Evolutionary conservation across 108 stramenopile genomes (phyloP).

Genomic region (Fistulifera solaris): DNA sequence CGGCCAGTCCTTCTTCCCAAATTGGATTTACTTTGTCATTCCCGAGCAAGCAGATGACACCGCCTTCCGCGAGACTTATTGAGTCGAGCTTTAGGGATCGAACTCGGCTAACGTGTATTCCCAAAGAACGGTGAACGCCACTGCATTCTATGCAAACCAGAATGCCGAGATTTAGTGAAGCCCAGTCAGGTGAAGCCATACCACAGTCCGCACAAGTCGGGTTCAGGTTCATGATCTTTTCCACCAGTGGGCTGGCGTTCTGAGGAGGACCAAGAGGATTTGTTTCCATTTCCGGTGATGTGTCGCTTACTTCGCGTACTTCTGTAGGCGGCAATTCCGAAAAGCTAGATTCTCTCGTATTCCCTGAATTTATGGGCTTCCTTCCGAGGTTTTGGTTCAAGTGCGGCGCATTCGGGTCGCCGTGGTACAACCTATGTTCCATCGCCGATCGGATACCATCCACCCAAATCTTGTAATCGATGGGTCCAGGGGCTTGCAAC

Average conservation of each 20-base stretch:
- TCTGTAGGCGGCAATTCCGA: conserved; percentile 7
- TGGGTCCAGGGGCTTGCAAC: conserved; percentile 84
- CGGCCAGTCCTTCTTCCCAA: conserved; percentile 71
- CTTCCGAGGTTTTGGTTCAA: conserved; percentile 15
- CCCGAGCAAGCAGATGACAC: conserved; percentile 50
- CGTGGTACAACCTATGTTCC: conserved; percentile 63
- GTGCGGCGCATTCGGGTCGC: conserved; percentile 38
- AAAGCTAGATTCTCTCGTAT: conserved; percentile 9
- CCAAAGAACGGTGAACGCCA: conserved; percentile 95
- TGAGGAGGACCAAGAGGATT: conserved; percentile 1
- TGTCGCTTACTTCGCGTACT: conserved; percentile 2
- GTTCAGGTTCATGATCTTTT: conserved; percentile 54
- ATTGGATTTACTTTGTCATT: conserved; percentile 69
- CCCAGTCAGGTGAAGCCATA: conserved; percentile 73
- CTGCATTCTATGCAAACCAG: conserved; percentile 95
- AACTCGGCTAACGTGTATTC: conserved; percentile 93
- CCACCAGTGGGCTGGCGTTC: conserved; percentile 34
- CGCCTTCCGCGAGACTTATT: conserved; percentile 48
- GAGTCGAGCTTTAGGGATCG: conserved; percentile 68
- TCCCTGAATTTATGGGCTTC: conserved; percentile 2
- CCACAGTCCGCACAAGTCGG: conserved; percentile 78
- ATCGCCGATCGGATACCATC: conserved; percentile 66
- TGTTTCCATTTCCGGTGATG: not conserved
- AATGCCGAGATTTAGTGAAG: conserved; percentile 74
- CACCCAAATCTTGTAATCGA: conserved; percentile 82